phyloP scores from a whole-genome alignment of 306 rosid genomes.

The Inga laurina region DNA sequence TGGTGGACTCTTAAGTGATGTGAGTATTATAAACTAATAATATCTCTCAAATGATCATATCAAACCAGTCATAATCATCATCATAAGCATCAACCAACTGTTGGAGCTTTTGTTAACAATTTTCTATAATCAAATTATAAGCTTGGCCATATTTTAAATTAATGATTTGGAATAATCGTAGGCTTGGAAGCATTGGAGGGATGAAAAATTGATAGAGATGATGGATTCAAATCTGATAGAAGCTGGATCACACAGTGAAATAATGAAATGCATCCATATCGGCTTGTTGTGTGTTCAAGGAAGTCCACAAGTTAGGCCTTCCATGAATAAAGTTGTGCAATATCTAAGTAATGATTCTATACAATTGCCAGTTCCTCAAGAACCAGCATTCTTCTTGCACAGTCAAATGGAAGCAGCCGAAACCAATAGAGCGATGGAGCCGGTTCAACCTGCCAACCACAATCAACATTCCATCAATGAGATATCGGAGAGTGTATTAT shows the following conservation, averaged over 20 bases:
- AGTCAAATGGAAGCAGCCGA: not conserved
- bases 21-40: not conserved
- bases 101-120: no score
- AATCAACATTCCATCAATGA: not conserved
- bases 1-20: not conserved
- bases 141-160: not conserved
- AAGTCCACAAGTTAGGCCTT: not conserved
- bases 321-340: not conserved
- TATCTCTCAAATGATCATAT: not conserved
- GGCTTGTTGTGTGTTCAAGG: not conserved
- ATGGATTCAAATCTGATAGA: conserved; percentile 36
- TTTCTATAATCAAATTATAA: no score
- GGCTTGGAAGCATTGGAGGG: conserved; percentile 47
- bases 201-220: conserved; percentile 19
- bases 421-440: not conserved
- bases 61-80: no score
- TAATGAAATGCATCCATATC: not conserved
- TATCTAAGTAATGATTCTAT: not conserved
- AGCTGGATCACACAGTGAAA: not conserved
- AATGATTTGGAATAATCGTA: not conserved
- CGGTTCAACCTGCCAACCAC: not conserved
- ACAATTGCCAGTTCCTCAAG: not conserved
- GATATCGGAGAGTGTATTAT: not conserved
- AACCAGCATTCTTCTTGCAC: not conserved
- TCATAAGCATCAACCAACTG: no score